Conservation (phyloP, 768 basidiomycete species). For the Gyrodon lividus region DNA sequence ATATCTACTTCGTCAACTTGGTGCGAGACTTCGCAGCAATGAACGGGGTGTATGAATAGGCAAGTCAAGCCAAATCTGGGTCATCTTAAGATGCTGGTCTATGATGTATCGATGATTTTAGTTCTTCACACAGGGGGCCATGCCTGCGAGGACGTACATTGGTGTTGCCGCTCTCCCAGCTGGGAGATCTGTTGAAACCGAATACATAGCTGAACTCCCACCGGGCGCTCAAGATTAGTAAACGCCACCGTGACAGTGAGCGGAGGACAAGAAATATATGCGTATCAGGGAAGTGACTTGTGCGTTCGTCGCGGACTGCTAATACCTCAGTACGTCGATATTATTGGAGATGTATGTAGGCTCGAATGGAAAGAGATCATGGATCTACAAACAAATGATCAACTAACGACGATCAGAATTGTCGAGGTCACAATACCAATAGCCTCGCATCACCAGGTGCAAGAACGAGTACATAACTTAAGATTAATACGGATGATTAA, state of each 20-base stretch:
- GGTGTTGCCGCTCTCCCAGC: slow-evolving; percentile 53
- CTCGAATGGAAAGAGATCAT: neutral
- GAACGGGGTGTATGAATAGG: slow-evolving; percentile 40
- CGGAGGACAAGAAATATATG: neutral
- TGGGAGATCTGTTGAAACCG: slow-evolving; percentile 58
- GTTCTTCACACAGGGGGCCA: slow-evolving; percentile 46
- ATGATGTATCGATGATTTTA: slow-evolving; percentile 18
- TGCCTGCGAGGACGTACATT: slow-evolving; percentile 60
- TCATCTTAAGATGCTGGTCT: neutral
- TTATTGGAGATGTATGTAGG: neutral
- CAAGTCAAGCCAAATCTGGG: slow-evolving; percentile 5
- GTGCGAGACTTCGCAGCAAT: slow-evolving; percentile 37
- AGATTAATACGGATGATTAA: no score
- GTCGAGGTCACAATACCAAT: neutral
- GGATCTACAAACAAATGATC: neutral
- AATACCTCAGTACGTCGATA: neutral
- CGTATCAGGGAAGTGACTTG: neutral
- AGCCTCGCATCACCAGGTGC: neutral
- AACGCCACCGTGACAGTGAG: neutral
- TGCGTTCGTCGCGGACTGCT: neutral
- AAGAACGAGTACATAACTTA: neutral
- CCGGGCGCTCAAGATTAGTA: neutral
- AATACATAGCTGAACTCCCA: slow-evolving; percentile 49
- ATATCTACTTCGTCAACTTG: slow-evolving; percentile 40
- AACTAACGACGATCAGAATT: neutral